Evolutionary conservation across 169 alveolate species (phyloP).

Genomic region (Eimeria mitis): DNA sequence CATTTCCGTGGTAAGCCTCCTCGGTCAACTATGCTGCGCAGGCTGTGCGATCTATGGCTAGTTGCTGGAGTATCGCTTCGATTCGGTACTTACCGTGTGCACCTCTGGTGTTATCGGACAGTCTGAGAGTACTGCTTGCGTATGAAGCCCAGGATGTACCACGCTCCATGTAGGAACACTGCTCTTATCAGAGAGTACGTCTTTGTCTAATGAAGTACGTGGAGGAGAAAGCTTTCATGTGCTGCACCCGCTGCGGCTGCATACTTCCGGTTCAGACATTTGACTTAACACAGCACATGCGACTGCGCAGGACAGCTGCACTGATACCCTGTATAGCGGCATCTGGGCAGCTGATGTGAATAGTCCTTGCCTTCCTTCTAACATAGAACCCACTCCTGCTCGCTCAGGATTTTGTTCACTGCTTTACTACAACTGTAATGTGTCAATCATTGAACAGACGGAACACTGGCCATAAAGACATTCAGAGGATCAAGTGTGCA

Average conservation of each 20-base stretch:
- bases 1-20: neutral
- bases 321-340: neutral
- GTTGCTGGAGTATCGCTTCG: neutral
- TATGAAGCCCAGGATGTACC: neutral
- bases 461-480: neutral
- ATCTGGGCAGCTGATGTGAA: neutral
- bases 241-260: neutral
- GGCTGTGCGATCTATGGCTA: neutral
- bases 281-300: too few relatives aligned
- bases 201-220: neutral
- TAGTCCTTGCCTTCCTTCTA: neutral
- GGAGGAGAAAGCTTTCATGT: neutral
- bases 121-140: neutral
- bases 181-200: neutral
- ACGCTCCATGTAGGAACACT: neutral
- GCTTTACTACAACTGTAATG: neutral
- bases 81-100: neutral
- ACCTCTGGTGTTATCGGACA: neutral
- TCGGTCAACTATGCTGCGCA: neutral
- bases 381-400: neutral
- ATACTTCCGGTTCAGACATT: neutral
- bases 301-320: neutral
- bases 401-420: neutral
- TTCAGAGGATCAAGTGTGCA: neutral
- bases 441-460: neutral